Percentiles rank a stretch among this genome's conserved stretches.
phyloP scores from a whole-genome alignment of 2,329 filamentous ascomycete species.

The Rutstroemia sp. region DNA sequence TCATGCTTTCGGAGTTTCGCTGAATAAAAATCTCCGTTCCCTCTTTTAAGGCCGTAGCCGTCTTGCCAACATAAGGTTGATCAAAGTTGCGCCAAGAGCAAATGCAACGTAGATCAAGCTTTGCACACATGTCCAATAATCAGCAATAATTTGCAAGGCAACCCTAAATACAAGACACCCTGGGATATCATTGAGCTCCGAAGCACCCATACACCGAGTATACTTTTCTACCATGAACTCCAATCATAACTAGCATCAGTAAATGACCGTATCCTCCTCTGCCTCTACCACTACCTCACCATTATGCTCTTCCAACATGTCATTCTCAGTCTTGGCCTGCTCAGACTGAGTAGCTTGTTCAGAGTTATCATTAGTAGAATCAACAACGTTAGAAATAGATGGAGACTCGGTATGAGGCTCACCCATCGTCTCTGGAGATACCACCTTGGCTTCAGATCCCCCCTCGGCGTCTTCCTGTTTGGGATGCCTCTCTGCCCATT shows the following conservation, averaged over 20 bases:
- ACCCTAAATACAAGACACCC: conserved; percentile 6
- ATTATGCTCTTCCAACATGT: conserved; percentile 56
- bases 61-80: neutral
- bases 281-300: conserved; percentile 76
- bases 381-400: conserved; percentile 27
- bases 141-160: conserved; percentile 3
- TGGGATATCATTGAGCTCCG: conserved; percentile 7
- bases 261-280: conserved; percentile 87
- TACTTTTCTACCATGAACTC: neutral
- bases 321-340: conserved; percentile 31
- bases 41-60: neutral
- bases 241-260: conserved; percentile 42
- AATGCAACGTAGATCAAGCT: too few species aligned
- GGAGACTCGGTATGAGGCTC: conserved; percentile 37
- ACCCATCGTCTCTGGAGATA: conserved; percentile 35
- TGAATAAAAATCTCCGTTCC: too few species aligned
- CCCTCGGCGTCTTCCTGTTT: conserved; percentile 25
- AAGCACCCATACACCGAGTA: neutral
- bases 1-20: too few species aligned
- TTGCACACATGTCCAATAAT: too few species aligned
- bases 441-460: conserved; percentile 21
- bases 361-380: conserved; percentile 33
- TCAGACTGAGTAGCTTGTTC: conserved; percentile 24
- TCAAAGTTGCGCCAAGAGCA: too few species aligned
- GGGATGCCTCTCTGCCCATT: conserved; percentile 47